Base-by-base conservation (phyloP, 768 basidiomycete species). In the Artomyces pyxidatus region DNA sequence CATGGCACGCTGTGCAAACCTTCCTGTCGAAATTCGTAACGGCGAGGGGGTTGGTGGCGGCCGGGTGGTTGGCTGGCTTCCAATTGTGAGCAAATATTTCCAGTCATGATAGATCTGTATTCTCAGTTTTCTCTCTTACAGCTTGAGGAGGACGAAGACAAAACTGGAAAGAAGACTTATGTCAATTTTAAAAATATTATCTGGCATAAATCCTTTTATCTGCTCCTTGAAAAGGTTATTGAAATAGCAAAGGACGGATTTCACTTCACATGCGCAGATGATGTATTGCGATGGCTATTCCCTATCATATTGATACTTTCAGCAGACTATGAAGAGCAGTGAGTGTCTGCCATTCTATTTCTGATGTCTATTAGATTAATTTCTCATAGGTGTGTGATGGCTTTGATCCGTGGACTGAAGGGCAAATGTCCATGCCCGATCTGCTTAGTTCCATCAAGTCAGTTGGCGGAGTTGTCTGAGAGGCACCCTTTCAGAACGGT, bases 301-400 rank as follows among this genome's bases (percentile, higher is more conserved):
- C 63, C 59, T 4, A 27, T 57, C 19, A 45, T 63, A 4, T 29
- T 58, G 4, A 60, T 64, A 1, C 35, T 63, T 11, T 58, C 57
- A 8, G 57, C 60, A 19, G 63, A 64, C 32, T 64, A 61, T 50
- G 59, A 64, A 40, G 63, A 63, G 46, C 60, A 61, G 61, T 62
- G 45, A 40, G 49, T 35, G 32, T 35, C 16, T 3, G 11, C 32
- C 32, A 11, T 10, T 11, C 10, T n/a, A 35, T 35, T n/a, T 2
- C 32, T 35, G 3, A 35, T 10, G n/a, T n/a, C 32, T 10, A 3
- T 35, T n/a, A 11, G 32, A 35, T 35, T 35, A n/a, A n/a, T n/a
- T n/a, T 3, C 11, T n/a, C n/a, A 35, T 35, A 35, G 32, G n/a
- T 35, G 32, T 3, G 1, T 2, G 10, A 35, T 35, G 32, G 10